These are phyloP conservation scores for Hymenoscyphus repandus DNA, from an alignment of 2,329 filamentous ascomycete species.

Conservation along the genomic window DNA sequence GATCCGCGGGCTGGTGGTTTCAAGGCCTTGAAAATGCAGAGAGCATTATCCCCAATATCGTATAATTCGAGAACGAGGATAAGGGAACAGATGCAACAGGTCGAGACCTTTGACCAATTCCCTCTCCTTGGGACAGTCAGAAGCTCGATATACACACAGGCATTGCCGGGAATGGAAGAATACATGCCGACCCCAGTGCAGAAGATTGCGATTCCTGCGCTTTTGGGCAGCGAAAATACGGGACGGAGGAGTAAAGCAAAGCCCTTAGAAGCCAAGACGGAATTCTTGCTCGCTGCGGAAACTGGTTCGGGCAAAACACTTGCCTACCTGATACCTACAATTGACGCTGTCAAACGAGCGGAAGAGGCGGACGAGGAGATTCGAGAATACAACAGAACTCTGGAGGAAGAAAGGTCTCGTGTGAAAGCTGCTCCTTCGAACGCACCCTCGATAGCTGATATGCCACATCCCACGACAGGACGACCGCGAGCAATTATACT, in stretches of 20 bases:
- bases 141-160: conserved; percentile 66
- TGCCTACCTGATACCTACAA: conserved; percentile 78
- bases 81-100: conserved; percentile 53
- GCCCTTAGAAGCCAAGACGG: conserved; percentile 34
- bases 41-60: conserved; percentile 66
- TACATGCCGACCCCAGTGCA: conserved; percentile 85
- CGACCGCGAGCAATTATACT: conserved; percentile 80
- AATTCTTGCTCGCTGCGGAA: conserved; percentile 85
- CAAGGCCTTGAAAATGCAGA: conserved; percentile 94
- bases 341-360: conserved; percentile 78
- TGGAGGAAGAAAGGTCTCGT: conserved; percentile 48
- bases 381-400: conserved; percentile 53
- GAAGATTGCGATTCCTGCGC: conserved; percentile 75
- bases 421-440: conserved; percentile 58
- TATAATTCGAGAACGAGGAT: conserved; percentile 59
- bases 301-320: conserved; percentile 97
- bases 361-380: conserved; percentile 57
- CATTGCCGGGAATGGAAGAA: conserved; percentile 68
- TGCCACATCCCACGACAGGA: conserved; percentile 67
- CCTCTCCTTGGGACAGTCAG: conserved; percentile 67
- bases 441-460: conserved; percentile 51
- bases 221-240: conserved; percentile 54
- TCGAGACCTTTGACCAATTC: conserved; percentile 79
- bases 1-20: conserved; percentile 38
- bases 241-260: conserved; percentile 32